Percentiles rank a stretch among this genome's conserved stretches.
These are phyloP conservation scores for Colletotrichum agaves DNA, from an alignment of 2,329 filamentous ascomycete genomes.

Conservation along the genomic window DNA sequence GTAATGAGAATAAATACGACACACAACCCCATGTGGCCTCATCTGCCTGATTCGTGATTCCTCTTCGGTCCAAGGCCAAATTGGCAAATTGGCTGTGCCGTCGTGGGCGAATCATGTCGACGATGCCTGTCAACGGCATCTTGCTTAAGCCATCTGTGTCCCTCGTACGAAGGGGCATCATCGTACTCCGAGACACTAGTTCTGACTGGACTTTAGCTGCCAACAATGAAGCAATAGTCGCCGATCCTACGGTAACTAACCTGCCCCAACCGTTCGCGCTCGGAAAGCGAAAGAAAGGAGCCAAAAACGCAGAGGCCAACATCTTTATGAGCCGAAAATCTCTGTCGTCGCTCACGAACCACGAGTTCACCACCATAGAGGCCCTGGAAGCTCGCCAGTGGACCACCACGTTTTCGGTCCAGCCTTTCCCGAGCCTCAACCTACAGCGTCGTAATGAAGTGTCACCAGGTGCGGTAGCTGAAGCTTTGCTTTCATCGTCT, in stretches of 20 bases:
- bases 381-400: slow-evolving; percentile 6
- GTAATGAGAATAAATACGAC: not conserved
- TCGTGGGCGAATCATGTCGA: slow-evolving; percentile 1
- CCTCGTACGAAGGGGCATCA: not conserved
- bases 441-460: slow-evolving; percentile 29
- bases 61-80: slow-evolving; percentile 8
- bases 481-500: not conserved
- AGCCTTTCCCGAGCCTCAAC: slow-evolving; percentile 27
- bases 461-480: slow-evolving; percentile 31
- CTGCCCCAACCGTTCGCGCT: slow-evolving; percentile 7
- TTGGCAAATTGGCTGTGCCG: slow-evolving; percentile 10
- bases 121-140: not conserved
- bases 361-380: slow-evolving; percentile 11
- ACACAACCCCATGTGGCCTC: not conserved
- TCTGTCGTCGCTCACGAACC: slow-evolving; percentile 25
- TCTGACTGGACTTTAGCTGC: slow-evolving; percentile 6
- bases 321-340: not conserved
- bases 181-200: not conserved
- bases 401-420: slow-evolving; percentile 23
- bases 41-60: not conserved
- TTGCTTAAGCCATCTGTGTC: not conserved
- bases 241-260: not conserved
- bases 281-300: not conserved
- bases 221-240: slow-evolving; percentile 1
- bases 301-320: slow-evolving; percentile 1